Evolutionary conservation across 1,284 basidiomycete species (phyloP).

Genomic region (Rhodotorula sp.): DNA sequence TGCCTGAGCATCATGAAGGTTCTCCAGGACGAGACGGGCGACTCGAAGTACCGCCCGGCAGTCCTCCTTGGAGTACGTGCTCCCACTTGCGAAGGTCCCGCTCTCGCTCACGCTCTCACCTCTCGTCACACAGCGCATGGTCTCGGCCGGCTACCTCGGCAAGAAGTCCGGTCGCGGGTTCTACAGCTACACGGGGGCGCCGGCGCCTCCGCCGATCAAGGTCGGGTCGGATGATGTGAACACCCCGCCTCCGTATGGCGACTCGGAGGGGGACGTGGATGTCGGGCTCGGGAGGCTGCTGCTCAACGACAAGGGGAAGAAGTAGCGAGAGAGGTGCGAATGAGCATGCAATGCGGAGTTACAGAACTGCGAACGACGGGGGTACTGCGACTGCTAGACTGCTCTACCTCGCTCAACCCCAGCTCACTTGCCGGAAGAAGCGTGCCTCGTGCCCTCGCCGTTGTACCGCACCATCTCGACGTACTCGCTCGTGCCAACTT

Average conservation of each 20-base stretch:
- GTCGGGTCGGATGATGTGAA: background rate
- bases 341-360: background rate
- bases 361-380: no score
- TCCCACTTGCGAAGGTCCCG: background rate
- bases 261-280: conserved; percentile 17
- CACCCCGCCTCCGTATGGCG: conserved; percentile 19
- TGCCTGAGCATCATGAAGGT: conserved; percentile 89
- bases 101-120: background rate
- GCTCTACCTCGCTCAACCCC: no score
- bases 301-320: background rate
- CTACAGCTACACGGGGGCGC: conserved; percentile 61
- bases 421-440: background rate
- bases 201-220: conserved; percentile 7
- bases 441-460: background rate
- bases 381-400: no score
- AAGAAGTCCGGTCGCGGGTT: conserved; percentile 72
- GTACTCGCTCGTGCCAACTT: conserved; percentile 22
- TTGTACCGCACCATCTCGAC: conserved; percentile 17
- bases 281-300: conserved; percentile 15
- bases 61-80: conserved; percentile 67
- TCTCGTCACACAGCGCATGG: conserved; percentile 65
- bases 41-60: conserved; percentile 95
- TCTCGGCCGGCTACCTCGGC: conserved; percentile 94
- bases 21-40: conserved; percentile 72
- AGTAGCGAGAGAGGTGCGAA: background rate